phyloP scores from a whole-genome alignment of 2,329 filamentous ascomycete species.

The Fusarium euwallaceae region DNA sequence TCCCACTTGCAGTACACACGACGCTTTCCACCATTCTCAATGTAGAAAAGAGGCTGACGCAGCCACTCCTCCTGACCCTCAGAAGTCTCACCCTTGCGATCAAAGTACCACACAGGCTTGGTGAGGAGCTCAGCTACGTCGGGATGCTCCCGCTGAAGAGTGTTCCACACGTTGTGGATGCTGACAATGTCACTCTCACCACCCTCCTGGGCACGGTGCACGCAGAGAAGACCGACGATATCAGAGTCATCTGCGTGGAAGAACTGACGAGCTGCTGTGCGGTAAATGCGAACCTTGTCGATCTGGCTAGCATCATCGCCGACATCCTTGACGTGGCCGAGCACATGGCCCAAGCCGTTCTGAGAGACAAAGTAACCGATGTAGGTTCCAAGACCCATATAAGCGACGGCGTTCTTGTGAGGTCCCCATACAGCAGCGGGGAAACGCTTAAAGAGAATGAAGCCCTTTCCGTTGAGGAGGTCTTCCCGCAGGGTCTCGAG shows the following conservation, averaged over 20 bases:
- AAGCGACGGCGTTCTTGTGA: slow-evolving; percentile 86
- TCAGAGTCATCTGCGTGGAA: slow-evolving; percentile 83
- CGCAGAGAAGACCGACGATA: slow-evolving; percentile 85
- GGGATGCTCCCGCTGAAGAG: slow-evolving; percentile 78
- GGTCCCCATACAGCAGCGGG: slow-evolving; percentile 82
- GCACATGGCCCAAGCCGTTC: slow-evolving; percentile 85
- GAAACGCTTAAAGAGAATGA: slow-evolving; percentile 90
- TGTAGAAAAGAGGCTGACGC: slow-evolving; percentile 78
- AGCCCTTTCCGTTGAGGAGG: slow-evolving; percentile 84
- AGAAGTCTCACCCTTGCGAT: slow-evolving; percentile 87
- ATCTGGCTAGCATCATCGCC: slow-evolving; percentile 85
- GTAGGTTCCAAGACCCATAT: slow-evolving; percentile 89
- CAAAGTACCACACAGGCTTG: slow-evolving; percentile 89
- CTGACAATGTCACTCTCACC: slow-evolving; percentile 87
- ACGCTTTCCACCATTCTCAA: slow-evolving; percentile 75
- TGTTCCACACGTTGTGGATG: slow-evolving; percentile 85
- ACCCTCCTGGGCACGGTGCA: slow-evolving; percentile 82
- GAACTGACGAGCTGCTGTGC: slow-evolving; percentile 75
- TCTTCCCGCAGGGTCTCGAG: slow-evolving; percentile 56
- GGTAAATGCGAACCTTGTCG: slow-evolving; percentile 90
- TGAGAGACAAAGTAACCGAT: slow-evolving; percentile 91
- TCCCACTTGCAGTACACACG: slow-evolving; percentile 79
- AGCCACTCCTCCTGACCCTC: slow-evolving; percentile 82
- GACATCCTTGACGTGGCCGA: slow-evolving; percentile 91
- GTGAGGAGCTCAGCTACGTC: slow-evolving; percentile 83